Conservation (phyloP, 2,329 filamentous ascomycete genomes). For the Phoma sp. region DNA sequence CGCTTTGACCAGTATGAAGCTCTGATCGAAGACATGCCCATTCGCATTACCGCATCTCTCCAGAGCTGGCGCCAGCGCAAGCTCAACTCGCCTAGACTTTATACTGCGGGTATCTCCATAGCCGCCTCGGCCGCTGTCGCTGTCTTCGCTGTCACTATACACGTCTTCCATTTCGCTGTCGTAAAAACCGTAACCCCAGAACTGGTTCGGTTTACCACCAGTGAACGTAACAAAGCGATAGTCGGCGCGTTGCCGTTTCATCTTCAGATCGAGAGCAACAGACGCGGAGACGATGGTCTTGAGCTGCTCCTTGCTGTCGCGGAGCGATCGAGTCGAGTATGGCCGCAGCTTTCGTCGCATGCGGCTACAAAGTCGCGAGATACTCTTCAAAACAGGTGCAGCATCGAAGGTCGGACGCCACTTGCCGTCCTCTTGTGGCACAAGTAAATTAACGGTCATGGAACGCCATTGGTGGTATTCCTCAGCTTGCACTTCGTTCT, state of each 20-base stretch:
- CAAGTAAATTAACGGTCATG: slow-evolving; percentile 46
- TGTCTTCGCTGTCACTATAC: slow-evolving; percentile 37
- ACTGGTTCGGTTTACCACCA: slow-evolving; percentile 40
- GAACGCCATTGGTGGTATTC: slow-evolving; percentile 48
- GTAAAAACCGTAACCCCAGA: slow-evolving; percentile 47
- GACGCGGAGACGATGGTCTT: slow-evolving; percentile 46
- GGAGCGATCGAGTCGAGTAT: slow-evolving; percentile 39
- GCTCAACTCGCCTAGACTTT: slow-evolving; percentile 39
- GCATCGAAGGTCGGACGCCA: slow-evolving; percentile 48
- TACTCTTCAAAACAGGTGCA: slow-evolving; percentile 43
- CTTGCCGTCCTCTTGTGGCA: slow-evolving; percentile 47
- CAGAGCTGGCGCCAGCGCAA: slow-evolving; percentile 47
- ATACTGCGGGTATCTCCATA: slow-evolving; percentile 20
- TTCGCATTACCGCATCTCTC: slow-evolving; percentile 50
- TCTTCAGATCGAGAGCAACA: slow-evolving; percentile 47
- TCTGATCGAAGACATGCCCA: slow-evolving; percentile 47
- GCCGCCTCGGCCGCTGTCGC: slow-evolving; percentile 13
- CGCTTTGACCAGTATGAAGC: slow-evolving; percentile 48
- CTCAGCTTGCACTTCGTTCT: slow-evolving; percentile 46
- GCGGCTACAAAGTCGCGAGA: slow-evolving; percentile 40
- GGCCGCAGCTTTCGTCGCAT: slow-evolving; percentile 43
- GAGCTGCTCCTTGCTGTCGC: slow-evolving; percentile 42
- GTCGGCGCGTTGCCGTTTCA: slow-evolving; percentile 47
- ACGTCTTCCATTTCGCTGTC: slow-evolving; percentile 50
- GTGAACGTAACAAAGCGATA: slow-evolving; percentile 50